Base-by-base conservation (phyloP, 1,284 basidiomycete species). In the Cutaneotrichosporon daszewskae region DNA sequence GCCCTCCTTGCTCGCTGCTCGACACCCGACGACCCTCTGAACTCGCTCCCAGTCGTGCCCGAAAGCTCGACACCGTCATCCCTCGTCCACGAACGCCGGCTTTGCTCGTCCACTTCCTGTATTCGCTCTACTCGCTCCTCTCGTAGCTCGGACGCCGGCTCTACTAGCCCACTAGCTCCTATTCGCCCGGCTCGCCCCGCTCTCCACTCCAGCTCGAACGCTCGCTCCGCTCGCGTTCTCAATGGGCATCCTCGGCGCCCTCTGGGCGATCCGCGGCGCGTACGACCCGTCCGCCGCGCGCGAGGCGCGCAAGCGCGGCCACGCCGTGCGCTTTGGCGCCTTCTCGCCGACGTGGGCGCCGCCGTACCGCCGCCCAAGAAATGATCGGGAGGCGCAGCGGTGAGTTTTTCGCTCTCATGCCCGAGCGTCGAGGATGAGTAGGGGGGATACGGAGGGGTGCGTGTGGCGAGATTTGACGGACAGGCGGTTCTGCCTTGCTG, bases 331-430 rank as follows among this genome's bases (percentile, higher is more conserved):
- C 16, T 71, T 67, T 41, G 68, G 69, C 8, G 64, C 65, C 1
- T 71, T 71, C 44, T 54, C 59, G 43, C 60, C 68, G 10, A 60
- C 57, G 5, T 66, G 68, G 42, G 36, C 22, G 6, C 61, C 66
- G 10, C 60, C 64, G 14, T 37, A 64, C 3, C 42, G 48, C 5
- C 38, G 55, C 3, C 69, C 69, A 6, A 28, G 45, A 13, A 67
- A 56, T 22, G 66, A 71, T 41, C 43, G 44, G 6, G 66, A 71
- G 35, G 69, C 69, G 8, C 69, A 71, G 47, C 41, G 43, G 68
- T 68, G 51, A 64, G 68, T 66, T 6, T 12, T 39, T 33, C 32
- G 28, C 34, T 28, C 41, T 26, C 27, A 31, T 17, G 8, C 23
- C 24, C 28, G 34, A 14, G 31, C 20, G 7, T 18, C 18, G 17